Conservation (phyloP, 2,329 filamentous ascomycete species). For the Ophiobolus disseminans region DNA sequence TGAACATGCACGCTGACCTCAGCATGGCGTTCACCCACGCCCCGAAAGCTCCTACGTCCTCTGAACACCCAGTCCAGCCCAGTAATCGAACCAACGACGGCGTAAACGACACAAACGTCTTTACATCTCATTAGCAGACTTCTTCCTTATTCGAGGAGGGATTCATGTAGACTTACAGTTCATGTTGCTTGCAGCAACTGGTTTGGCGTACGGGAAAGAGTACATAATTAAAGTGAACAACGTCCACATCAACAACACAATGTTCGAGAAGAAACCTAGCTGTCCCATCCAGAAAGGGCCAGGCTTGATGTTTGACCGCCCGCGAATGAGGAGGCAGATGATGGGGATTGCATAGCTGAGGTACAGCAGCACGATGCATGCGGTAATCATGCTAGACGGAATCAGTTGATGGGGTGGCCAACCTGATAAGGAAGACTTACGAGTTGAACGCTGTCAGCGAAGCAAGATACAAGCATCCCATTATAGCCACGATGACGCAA, state of each 20-base stretch:
- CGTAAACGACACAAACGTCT: slow-evolving; percentile 28
- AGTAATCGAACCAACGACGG: slow-evolving; percentile 36
- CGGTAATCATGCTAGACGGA: slow-evolving; percentile 49
- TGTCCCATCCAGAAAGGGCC: slow-evolving; percentile 59
- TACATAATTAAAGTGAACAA: slow-evolving; percentile 60
- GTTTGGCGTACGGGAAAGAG: slow-evolving; percentile 42
- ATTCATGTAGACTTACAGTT: slow-evolving; percentile 26
- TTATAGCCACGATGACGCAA: slow-evolving; percentile 53
- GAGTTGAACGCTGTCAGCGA: slow-evolving; percentile 52
- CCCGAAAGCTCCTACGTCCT: slow-evolving; percentile 41
- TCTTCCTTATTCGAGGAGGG: neutral
- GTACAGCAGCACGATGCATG: slow-evolving; percentile 52
- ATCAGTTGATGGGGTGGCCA: slow-evolving; percentile 1
- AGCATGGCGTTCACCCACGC: slow-evolving; percentile 34
- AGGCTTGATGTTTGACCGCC: slow-evolving; percentile 52
- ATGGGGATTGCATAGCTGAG: slow-evolving; percentile 53
- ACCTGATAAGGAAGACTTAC: slow-evolving; percentile 24
- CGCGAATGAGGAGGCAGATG: slow-evolving; percentile 53
- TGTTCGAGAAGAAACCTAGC: slow-evolving; percentile 53
- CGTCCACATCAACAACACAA: slow-evolving; percentile 57
- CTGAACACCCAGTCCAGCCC: slow-evolving; percentile 38
- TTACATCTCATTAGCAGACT: neutral
- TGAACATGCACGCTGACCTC: slow-evolving; percentile 20
- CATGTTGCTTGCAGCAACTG: slow-evolving; percentile 41
- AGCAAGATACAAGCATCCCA: slow-evolving; percentile 57